phyloP scores from a whole-genome alignment of 805 yeast species.

The Nakazawaea siamensis region DNA sequence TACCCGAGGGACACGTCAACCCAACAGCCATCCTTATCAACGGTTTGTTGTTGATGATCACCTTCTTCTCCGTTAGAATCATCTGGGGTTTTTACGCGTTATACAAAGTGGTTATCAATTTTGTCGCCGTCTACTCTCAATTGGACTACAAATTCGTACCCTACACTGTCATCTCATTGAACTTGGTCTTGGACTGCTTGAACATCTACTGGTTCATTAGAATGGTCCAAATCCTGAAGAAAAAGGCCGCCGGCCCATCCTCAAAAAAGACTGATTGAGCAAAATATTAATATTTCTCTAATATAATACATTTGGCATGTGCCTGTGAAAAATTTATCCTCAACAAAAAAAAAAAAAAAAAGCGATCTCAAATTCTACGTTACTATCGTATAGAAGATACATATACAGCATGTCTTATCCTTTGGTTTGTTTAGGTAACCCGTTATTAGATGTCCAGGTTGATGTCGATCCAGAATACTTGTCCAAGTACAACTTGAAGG shows the following conservation, averaged over 20 bases:
- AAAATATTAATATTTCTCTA: no score
- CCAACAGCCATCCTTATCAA: conserved; percentile 48
- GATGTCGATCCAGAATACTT: conserved; percentile 62
- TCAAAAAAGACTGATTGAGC: no score
- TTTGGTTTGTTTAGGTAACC: conserved; percentile 86
- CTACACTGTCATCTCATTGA: conserved; percentile 41
- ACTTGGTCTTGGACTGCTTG: conserved; percentile 54
- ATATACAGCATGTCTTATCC: conserved; percentile 43
- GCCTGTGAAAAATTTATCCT: neutral
- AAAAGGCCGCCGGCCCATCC: conserved; percentile 24
- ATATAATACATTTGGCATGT: no score
- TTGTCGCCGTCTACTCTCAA: conserved; percentile 33
- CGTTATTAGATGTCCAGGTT: conserved; percentile 81
- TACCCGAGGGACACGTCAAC: conserved; percentile 62
- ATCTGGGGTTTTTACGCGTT: conserved; percentile 85
- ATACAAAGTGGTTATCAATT: conserved; percentile 34
- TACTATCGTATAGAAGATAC: neutral
- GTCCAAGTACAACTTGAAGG: conserved; percentile 75
- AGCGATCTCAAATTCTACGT: neutral
- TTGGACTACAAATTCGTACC: conserved; percentile 39
- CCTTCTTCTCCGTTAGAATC: conserved; percentile 74
- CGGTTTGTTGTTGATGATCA: conserved; percentile 59
- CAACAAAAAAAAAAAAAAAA: neutral
- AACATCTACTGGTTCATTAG: conserved; percentile 84
- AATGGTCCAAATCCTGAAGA: conserved; percentile 71